phyloP scores from a whole-genome alignment of 2,329 filamentous ascomycete genomes.

The Aspergillus amoenus region DNA sequence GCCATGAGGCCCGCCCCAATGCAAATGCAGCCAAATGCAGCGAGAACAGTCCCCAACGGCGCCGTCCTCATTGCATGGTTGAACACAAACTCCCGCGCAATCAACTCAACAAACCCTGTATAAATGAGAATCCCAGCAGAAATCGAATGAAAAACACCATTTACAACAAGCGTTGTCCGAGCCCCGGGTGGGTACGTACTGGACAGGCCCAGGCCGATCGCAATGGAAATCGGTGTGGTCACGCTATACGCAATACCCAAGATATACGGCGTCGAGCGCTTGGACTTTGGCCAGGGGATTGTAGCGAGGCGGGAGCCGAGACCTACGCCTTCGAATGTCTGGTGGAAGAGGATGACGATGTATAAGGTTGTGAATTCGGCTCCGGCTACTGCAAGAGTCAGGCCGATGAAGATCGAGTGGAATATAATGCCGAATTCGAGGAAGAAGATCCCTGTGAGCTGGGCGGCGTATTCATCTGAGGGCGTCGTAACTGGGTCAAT shows the following conservation, averaged over 20 bases:
- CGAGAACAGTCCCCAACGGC: conserved; percentile 57
- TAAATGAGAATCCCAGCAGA: conserved; percentile 90
- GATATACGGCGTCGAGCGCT: conserved; percentile 71
- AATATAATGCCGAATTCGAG: conserved; percentile 96
- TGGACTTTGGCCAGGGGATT: conserved; percentile 70
- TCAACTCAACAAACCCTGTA: conserved; percentile 86
- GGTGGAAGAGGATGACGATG: conserved; percentile 78
- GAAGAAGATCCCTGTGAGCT: conserved; percentile 85
- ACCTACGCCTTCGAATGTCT: conserved; percentile 90
- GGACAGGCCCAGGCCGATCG: conserved; percentile 76
- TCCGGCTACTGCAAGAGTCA: conserved; percentile 69
- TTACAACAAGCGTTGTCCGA: conserved; percentile 68
- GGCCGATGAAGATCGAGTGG: conserved; percentile 88
- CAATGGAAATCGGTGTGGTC: conserved; percentile 81
- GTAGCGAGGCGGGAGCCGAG: conserved; percentile 79
- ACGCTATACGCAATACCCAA: conserved; percentile 72
- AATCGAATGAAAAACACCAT: conserved; percentile 86
- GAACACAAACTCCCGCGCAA: conserved; percentile 98
- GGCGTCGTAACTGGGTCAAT: conserved; percentile 41
- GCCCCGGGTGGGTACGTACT: conserved; percentile 63
- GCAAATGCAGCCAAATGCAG: conserved; percentile 70
- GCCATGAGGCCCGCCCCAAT: conserved; percentile 77
- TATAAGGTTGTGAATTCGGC: conserved; percentile 61
- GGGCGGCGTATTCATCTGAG: conserved; percentile 60
- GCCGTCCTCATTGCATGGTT: conserved; percentile 79